These are phyloP conservation scores for Parsonsia alboflavescens DNA, from an alignment of 257 asterid genomes.

Conservation along the genomic window DNA sequence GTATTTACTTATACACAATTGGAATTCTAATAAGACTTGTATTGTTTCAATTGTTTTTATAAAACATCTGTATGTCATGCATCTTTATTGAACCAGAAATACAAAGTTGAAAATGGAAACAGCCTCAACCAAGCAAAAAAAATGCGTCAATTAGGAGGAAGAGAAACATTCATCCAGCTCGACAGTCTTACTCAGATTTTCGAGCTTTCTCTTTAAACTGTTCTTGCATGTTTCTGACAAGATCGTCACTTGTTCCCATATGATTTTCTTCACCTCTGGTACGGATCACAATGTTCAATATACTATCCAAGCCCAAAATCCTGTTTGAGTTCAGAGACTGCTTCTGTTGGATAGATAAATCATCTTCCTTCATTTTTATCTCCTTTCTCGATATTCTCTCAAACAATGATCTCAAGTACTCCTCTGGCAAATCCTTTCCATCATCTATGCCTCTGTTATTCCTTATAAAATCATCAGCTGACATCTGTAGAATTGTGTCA, in stretches of 20 bases:
- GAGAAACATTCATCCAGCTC: slow-evolving; percentile 6
- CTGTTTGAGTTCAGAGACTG: slow-evolving; percentile 80
- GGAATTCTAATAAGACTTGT: neutral
- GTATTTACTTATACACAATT: neutral
- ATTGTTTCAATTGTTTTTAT: neutral
- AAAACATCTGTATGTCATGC: neutral
- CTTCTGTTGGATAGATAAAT: slow-evolving; percentile 75
- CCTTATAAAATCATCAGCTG: slow-evolving; percentile 88
- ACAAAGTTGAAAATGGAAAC: neutral
- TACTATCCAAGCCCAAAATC: slow-evolving; percentile 77
- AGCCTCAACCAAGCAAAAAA: neutral
- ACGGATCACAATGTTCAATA: slow-evolving; percentile 84
- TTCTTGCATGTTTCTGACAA: slow-evolving; percentile 97
- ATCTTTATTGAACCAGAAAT: neutral
- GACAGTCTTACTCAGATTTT: slow-evolving; percentile 85
- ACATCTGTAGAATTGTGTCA: slow-evolving; percentile 53
- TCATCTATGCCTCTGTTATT: slow-evolving; percentile 98
- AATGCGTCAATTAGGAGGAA: slow-evolving; percentile 2
- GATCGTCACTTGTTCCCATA: slow-evolving; percentile 85
- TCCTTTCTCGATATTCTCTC: slow-evolving; percentile 89
- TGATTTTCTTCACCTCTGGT: slow-evolving; percentile 71
- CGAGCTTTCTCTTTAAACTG: slow-evolving; percentile 99
- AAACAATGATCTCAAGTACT: slow-evolving; percentile 83
- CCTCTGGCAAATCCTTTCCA: slow-evolving; percentile 94
- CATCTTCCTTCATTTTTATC: slow-evolving; percentile 97